Conservation (phyloP, 805 yeast genomes). For the Ogataea nitratoaversa region DNA sequence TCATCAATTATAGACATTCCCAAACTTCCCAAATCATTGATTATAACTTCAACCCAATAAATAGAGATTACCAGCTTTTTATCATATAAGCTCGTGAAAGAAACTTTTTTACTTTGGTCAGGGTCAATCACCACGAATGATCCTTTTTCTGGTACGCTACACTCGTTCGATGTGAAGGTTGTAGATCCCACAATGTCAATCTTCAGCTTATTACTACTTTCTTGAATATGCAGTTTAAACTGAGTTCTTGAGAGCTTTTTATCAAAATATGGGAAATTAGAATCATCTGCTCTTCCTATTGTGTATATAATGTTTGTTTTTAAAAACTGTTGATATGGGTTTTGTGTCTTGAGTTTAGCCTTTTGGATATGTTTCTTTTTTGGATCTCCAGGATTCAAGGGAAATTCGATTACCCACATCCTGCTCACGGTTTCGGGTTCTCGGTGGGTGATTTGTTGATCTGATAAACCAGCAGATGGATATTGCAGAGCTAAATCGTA, state of each 20-base stretch:
- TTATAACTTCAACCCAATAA: not conserved
- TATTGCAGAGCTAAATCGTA: no score
- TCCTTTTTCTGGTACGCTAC: not conserved
- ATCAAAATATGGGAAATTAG: not conserved
- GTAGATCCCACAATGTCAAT: not conserved
- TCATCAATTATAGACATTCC: not conserved
- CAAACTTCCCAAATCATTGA: not conserved
- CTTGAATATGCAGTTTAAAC: not conserved
- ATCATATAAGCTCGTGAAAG: not conserved
- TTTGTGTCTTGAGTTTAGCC: not conserved
- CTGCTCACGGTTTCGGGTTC: not conserved
- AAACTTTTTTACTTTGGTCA: not conserved
- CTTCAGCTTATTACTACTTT: not conserved
- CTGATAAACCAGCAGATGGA: no score
- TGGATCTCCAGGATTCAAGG: not conserved
- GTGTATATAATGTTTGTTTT: not conserved
- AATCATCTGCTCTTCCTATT: conserved; percentile 1
- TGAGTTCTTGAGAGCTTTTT: not conserved
- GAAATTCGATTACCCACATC: conserved; percentile 3
- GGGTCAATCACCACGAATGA: not conserved
- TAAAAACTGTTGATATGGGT: not conserved
- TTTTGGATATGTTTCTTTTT: not conserved
- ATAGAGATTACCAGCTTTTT: not conserved
- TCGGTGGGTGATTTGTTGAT: no score
- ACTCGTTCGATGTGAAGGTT: not conserved